Base-by-base conservation (phyloP, 257 asterid species). In the Mentha longifolia region DNA sequence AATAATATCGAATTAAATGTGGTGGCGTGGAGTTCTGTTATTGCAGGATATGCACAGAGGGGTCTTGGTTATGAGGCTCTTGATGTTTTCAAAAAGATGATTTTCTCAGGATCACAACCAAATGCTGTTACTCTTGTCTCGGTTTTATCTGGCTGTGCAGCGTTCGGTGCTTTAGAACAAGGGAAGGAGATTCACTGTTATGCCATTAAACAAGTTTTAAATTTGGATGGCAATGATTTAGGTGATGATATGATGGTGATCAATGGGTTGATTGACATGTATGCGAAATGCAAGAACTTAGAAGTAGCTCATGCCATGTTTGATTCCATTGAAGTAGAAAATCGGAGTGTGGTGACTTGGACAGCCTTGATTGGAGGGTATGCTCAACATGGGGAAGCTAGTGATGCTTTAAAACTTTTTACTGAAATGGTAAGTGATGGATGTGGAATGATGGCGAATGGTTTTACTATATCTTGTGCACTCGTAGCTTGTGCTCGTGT, bases 21-120 rank as follows among this genome's bases (percentile, higher is more conserved):
- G 51, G 93, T 90, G 60, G 85, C 96, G 0, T 93, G 97, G 98
- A 93, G 95, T 81, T 92, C 98, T 68, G 92, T 93, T 57, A 93
- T 93, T 78, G 82, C 97, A 16, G 95, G 94, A 60, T 93, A 85
- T 78, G 91, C 96, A 9, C 97, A 93, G 79, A 90, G 95, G 76
- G 98, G 97, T 46, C 87, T 85, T 70, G 98, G 96, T 8, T 64
- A 61, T 66, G 90, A 90, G 64, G 92, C 95, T 4, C 82, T 93
- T 47, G 72, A 78, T 61, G 86, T 93, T 59, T 91, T 93, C 72
- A 85, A 82, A 67, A 91, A 90, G 71, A 93, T 93, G 98, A 77
- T 74, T 61, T 78, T 43, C 59, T 82, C 86, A 2, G 74, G 82
- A 54, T 83, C 92, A 0, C 81, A 78, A 52, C 96, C 98, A 0